Evolutionary conservation across 805 yeast genomes (phyloP).

Genomic region (Sungouiozyma intestinalis): DNA sequence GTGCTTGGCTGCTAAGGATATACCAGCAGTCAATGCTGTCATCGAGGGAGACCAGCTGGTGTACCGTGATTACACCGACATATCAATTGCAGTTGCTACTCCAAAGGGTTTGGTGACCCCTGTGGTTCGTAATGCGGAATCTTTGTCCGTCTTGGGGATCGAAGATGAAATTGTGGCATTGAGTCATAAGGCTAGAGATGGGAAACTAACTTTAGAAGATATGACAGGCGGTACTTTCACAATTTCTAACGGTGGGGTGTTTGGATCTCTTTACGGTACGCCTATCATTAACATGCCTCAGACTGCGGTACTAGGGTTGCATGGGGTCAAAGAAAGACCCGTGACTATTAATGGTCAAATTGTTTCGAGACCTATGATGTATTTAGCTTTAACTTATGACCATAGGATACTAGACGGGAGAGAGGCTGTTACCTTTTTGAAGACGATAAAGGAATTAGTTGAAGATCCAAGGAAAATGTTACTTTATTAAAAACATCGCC

Average conservation of each 20-base stretch:
- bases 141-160: slow-evolving; percentile 74
- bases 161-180: slow-evolving; percentile 75
- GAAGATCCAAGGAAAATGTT: slow-evolving; percentile 99
- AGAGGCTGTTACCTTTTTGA: slow-evolving; percentile 96
- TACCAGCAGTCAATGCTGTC: slow-evolving; percentile 92
- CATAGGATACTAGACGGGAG: slow-evolving; percentile 98
- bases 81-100: slow-evolving; percentile 95
- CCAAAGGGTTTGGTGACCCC: slow-evolving; percentile 99
- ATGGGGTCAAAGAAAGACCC: slow-evolving; percentile 95
- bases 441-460: slow-evolving; percentile 89
- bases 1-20: slow-evolving; percentile 83
- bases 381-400: slow-evolving; percentile 94
- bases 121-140: slow-evolving; percentile 93
- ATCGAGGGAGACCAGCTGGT: slow-evolving; percentile 92
- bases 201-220: slow-evolving; percentile 91
- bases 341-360: slow-evolving; percentile 93
- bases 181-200: slow-evolving; percentile 93
- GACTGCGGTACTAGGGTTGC: slow-evolving; percentile 95
- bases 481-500: slow-evolving; percentile 29
- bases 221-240: slow-evolving; percentile 99
- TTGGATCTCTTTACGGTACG: slow-evolving; percentile 95
- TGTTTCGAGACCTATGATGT: slow-evolving; percentile 98
- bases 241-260: slow-evolving; percentile 98
- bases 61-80: slow-evolving; percentile 91
- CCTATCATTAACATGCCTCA: slow-evolving; percentile 98